Percentiles rank a stretch among this genome's conserved stretches.
Evolutionary conservation across 2,329 filamentous ascomycete species (phyloP).

Genomic region (Xylaria hypoxylon): DNA sequence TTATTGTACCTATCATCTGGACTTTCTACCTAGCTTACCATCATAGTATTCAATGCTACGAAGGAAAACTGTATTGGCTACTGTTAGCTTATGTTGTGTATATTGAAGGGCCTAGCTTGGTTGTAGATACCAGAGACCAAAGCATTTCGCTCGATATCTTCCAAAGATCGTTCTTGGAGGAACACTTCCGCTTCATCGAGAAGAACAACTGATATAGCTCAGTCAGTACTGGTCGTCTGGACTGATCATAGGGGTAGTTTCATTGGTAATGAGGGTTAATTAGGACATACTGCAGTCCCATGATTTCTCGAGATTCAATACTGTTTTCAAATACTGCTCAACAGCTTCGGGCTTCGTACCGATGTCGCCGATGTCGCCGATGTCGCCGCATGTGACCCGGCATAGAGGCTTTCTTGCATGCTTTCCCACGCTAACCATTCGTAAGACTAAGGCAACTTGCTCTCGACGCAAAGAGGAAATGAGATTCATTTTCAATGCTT

Average conservation of each 20-base stretch:
- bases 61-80: constrained; percentile 50
- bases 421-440: constrained; percentile 38
- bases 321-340: constrained; percentile 42
- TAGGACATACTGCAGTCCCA: constrained; percentile 39
- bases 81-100: neutral
- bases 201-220: constrained; percentile 33
- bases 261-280: too few species aligned
- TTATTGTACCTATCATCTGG: neutral
- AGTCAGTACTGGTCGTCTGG: neutral
- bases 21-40: neutral
- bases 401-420: constrained; percentile 41
- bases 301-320: constrained; percentile 40
- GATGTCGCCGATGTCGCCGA: constrained; percentile 47
- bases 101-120: neutral
- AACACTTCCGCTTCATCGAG: constrained; percentile 40
- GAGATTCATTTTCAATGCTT: neutral
- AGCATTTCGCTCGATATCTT: constrained; percentile 41
- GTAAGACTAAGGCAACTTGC: neutral
- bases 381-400: constrained; percentile 44
- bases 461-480: neutral
- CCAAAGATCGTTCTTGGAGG: constrained; percentile 39
- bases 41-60: constrained; percentile 56
- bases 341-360: constrained; percentile 40
- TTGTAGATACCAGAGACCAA: constrained; percentile 53
- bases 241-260: neutral